Base-by-base conservation (phyloP, 2,329 filamentous ascomycete species). In the Xenoacremonium recifei region DNA sequence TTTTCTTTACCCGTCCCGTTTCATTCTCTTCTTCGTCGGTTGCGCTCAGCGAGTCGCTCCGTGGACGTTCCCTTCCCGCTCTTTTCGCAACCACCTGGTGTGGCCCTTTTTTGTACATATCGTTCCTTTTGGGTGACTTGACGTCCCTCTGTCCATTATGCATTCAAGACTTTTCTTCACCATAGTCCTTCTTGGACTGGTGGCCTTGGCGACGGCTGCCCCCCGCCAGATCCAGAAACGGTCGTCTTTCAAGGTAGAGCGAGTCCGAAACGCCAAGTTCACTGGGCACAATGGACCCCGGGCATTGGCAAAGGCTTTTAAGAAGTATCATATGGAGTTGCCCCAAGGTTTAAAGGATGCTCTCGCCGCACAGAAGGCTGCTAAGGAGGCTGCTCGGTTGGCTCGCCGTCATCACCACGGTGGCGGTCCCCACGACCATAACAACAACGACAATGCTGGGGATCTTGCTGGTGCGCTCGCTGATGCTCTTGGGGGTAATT, bases 231-330 rank as follows among this genome's bases (percentile, higher is more conserved):
- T 76, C 7, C 60, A 71, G 49, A 79, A 77, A 59, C 71, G 76
- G 17, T 80, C 79, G 6, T n/a, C n/a, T n/a, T 87, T 85, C 68
- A 79, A 75, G 59, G 73, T 87, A 23, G 73, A 79, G 37, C 73
- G 82, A 25, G 66, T 77, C 35, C 64, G 70, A 38, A 82, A 81
- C 53, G 67, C 67, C n/a, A 69, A 70, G 42, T 80, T 81, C 58
- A 68, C 71, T 17, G 65, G 73, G 16, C 64, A 61, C 47, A 73
- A 85, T 67, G 82, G 84, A n/a, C 70, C 75, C 0, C 63, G 57
- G 41, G 82, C 84, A 37, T 71, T 91, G 52, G 65, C 76, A 37
- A 86, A 80, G 65, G 79, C 84, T 13, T 84, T 85, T 61, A 67
- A 72, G 54, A 91, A 91, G 62, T 89, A 77, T 63, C 75, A 77